phyloP scores from a whole-genome alignment of 768 basidiomycete genomes.

The Podaxis sp. region DNA sequence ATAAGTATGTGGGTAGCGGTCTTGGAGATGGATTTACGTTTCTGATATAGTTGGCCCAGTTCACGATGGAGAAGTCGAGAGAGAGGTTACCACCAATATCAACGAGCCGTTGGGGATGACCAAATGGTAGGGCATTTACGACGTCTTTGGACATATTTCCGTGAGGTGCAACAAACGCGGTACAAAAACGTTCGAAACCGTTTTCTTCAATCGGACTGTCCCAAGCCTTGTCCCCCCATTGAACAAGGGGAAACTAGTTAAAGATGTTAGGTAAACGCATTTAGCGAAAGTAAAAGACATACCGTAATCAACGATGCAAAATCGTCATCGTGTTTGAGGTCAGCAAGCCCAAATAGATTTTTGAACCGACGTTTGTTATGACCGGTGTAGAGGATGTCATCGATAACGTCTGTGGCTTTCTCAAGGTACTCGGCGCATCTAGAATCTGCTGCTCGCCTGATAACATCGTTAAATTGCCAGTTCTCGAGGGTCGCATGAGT shows the following conservation, averaged over 20 bases:
- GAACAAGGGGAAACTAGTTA: slow-evolving; percentile 2
- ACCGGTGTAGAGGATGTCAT: slow-evolving; percentile 51
- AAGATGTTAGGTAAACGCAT: background rate
- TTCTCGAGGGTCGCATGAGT: slow-evolving; percentile 79
- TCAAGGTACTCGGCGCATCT: slow-evolving; percentile 58
- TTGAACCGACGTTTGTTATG: slow-evolving; percentile 55
- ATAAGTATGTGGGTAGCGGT: background rate
- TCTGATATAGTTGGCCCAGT: slow-evolving; percentile 78
- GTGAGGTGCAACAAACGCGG: background rate
- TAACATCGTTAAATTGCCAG: slow-evolving; percentile 88
- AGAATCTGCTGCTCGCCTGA: slow-evolving; percentile 63
- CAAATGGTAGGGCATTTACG: slow-evolving; percentile 42
- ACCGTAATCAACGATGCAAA: slow-evolving; percentile 71
- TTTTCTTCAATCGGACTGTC: background rate
- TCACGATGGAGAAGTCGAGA: slow-evolving; percentile 59
- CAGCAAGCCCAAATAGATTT: slow-evolving; percentile 69
- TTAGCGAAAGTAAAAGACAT: slow-evolving; percentile 21
- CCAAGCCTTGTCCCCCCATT: background rate
- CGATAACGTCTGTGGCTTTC: slow-evolving; percentile 56
- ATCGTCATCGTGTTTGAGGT: slow-evolving; percentile 70
- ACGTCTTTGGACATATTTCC: background rate
- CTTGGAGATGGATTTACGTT: slow-evolving; percentile 21
- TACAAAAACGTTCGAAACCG: background rate
- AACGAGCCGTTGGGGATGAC: slow-evolving; percentile 46
- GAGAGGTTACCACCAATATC: slow-evolving; percentile 41